These are phyloP conservation scores for Ceratocystis albifundus DNA, from an alignment of 2,329 filamentous ascomycete species.

Conservation along the genomic window DNA sequence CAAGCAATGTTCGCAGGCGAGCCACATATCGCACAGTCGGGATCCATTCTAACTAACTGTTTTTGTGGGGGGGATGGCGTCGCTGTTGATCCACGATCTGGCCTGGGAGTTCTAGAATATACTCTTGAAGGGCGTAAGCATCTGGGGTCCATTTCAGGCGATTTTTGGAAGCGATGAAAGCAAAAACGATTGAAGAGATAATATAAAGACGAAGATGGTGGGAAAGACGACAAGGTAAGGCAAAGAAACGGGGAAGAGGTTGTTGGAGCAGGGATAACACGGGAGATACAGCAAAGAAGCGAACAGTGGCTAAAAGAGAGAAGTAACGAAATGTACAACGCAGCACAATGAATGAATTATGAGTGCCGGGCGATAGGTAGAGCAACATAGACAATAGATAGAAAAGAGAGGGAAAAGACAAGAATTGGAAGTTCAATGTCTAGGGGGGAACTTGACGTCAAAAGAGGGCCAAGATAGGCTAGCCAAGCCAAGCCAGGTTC, in stretches of 20 bases:
- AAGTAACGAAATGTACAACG: background rate
- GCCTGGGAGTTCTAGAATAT: constrained; percentile 9
- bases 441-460: background rate
- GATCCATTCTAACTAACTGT: constrained; percentile 51
- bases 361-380: background rate
- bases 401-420: background rate
- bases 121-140: constrained; percentile 12
- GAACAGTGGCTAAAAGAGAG: background rate
- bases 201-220: constrained; percentile 18
- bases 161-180: background rate
- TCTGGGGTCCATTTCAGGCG: constrained; percentile 27
- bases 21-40: constrained; percentile 56
- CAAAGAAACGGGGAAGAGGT: background rate
- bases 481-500: constrained; percentile 1
- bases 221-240: constrained; percentile 1
- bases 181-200: constrained; percentile 10
- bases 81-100: constrained; percentile 18
- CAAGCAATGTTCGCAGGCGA: constrained; percentile 47
- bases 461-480: constrained; percentile 1
- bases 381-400: background rate
- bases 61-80: constrained; percentile 18
- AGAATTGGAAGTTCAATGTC: background rate
- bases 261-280: background rate
- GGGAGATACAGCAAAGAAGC: background rate
- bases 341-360: background rate